A percentile compares a stretch with the other conserved stretches of the same genome.
phyloP scores from a whole-genome alignment of 108 stramenopile genomes.

The Nitzschia sp. region DNA sequence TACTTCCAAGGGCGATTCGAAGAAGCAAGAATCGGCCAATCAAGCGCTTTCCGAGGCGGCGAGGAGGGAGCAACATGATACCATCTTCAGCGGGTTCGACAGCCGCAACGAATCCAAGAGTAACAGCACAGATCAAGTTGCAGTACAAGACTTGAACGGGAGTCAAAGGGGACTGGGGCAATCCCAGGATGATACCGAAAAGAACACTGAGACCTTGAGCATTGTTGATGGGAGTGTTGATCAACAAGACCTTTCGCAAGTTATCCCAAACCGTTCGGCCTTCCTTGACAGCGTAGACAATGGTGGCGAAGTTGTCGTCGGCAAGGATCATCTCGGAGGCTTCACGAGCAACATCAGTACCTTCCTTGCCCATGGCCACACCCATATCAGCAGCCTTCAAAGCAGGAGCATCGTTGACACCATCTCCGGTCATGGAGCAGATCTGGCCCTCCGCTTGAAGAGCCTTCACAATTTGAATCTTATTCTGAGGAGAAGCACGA shows the following conservation, averaged over 20 bases:
- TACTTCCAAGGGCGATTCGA: constrained; percentile 67
- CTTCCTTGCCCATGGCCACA: constrained; percentile 98
- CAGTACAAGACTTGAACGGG: constrained; percentile 81
- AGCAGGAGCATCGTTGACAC: constrained; percentile 98
- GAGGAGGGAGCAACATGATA: constrained; percentile 75
- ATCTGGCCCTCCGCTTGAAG: constrained; percentile 85
- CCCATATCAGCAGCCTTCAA: constrained; percentile 97
- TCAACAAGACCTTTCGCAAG: constrained; percentile 74
- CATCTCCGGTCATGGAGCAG: constrained; percentile 97
- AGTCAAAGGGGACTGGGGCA: constrained; percentile 62
- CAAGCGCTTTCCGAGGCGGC: constrained; percentile 76
- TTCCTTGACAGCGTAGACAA: constrained; percentile 74
- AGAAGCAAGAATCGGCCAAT: constrained; percentile 81
- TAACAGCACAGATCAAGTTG: constrained; percentile 86
- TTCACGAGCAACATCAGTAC: constrained; percentile 95
- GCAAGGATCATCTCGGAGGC: constrained; percentile 98
- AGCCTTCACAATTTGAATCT: constrained; percentile 87
- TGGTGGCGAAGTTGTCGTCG: constrained; percentile 97
- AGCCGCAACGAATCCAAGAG: constrained; percentile 82
- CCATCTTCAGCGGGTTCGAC: constrained; percentile 86
- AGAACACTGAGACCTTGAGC: constrained; percentile 79
- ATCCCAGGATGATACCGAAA: constrained; percentile 63
- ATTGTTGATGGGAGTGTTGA: constrained; percentile 89
- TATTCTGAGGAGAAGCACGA: constrained; percentile 83
- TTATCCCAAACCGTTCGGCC: constrained; percentile 87